Evolutionary conservation across 768 basidiomycete species (phyloP).

Genomic region (Coprinopsis sp.): DNA sequence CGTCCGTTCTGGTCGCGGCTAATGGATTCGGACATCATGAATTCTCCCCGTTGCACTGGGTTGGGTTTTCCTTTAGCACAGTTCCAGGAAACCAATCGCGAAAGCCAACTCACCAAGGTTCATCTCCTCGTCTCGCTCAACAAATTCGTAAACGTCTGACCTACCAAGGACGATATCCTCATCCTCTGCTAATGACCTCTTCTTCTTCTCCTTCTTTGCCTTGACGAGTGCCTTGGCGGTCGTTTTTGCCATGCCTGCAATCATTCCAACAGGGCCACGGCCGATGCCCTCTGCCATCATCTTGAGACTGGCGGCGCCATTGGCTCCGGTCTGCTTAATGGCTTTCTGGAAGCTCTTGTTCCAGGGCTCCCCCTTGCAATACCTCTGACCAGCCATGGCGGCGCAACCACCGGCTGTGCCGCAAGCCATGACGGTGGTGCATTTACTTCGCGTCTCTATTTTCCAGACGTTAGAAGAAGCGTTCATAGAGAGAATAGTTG

Average conservation of each 20-base stretch:
- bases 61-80: not conserved
- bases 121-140: not conserved
- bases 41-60: not conserved
- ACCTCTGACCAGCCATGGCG: not conserved
- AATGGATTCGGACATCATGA: not conserved
- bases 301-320: not conserved
- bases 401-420: not conserved
- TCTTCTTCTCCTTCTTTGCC: not conserved
- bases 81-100: not conserved
- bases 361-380: not conserved
- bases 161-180: not conserved
- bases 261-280: not conserved
- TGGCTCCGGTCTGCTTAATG: not conserved
- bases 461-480: too few relatives aligned
- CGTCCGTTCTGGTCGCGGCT: not conserved
- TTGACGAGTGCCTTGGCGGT: not conserved
- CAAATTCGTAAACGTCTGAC: conserved; percentile 1
- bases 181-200: not conserved
- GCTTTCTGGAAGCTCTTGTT: conserved; percentile 2
- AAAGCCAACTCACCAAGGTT: not conserved
- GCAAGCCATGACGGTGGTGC: not conserved
- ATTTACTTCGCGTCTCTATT: not conserved
- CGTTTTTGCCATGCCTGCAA: not conserved
- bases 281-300: not conserved
- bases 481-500: not conserved